These are phyloP conservation scores for Epichloe amarillans DNA, from an alignment of 2,329 filamentous ascomycete genomes.

Conservation along the genomic window DNA sequence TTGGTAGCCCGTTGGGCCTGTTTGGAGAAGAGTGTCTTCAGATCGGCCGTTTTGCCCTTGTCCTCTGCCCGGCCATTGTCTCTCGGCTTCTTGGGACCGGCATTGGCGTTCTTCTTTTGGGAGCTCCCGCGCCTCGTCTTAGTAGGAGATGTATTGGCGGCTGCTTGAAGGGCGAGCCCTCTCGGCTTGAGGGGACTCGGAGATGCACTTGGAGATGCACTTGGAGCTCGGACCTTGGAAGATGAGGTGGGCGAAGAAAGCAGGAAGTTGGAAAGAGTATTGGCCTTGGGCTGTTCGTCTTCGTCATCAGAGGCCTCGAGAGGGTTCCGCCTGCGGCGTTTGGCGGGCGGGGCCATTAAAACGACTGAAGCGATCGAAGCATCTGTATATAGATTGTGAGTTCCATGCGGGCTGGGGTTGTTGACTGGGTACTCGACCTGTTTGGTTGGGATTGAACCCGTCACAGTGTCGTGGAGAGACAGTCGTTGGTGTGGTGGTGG, in stretches of 20 bases:
- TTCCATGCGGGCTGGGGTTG: slow-evolving; percentile 10
- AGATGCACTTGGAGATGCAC: slow-evolving; percentile 25
- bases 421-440: neutral
- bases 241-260: slow-evolving; percentile 37
- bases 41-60: slow-evolving; percentile 40
- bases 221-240: slow-evolving; percentile 17
- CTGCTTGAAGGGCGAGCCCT: slow-evolving; percentile 5
- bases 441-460: neutral
- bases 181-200: slow-evolving; percentile 28
- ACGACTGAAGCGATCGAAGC: slow-evolving; percentile 14
- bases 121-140: slow-evolving; percentile 6
- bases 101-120: slow-evolving; percentile 15
- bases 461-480: neutral
- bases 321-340: slow-evolving; percentile 45
- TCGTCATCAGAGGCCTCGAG: slow-evolving; percentile 37
- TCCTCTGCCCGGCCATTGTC: slow-evolving; percentile 28
- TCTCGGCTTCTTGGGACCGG: slow-evolving; percentile 27
- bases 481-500: no score
- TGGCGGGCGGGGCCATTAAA: slow-evolving; percentile 44
- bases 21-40: slow-evolving; percentile 47
- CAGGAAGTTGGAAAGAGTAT: slow-evolving; percentile 40
- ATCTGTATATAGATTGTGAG: slow-evolving; percentile 13
- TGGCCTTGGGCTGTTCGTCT: slow-evolving; percentile 28
- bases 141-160: slow-evolving; percentile 11
- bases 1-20: slow-evolving; percentile 39